Conservation (phyloP, 805 yeast genomes). For the Barnettozyma siamensis region DNA sequence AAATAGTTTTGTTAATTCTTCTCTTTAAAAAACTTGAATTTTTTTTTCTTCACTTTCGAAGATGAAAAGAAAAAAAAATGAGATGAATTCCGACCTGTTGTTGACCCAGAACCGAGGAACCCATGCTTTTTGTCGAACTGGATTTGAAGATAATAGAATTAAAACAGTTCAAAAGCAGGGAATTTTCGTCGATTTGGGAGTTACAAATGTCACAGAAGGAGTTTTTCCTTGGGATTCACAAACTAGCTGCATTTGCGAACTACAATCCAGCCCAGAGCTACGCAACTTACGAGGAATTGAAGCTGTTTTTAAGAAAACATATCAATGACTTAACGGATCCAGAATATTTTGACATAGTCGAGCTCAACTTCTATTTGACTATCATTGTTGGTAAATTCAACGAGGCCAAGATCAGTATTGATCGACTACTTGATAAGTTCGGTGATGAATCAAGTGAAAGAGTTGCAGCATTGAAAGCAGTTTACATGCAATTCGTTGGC, state of each 20-base stretch:
- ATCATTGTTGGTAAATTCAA: slow-evolving; percentile 57
- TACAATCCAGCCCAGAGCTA: slow-evolving; percentile 39
- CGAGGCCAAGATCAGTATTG: slow-evolving; percentile 65
- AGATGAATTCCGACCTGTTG: background rate
- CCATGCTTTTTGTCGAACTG: too few relatives aligned
- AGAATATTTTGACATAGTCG: slow-evolving; percentile 54
- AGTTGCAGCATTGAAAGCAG: slow-evolving; percentile 46
- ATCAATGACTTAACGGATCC: slow-evolving; percentile 26
- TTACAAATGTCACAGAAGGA: slow-evolving; percentile 30
- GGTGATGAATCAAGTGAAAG: slow-evolving; percentile 51
- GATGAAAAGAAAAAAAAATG: background rate
- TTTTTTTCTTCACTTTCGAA: background rate
- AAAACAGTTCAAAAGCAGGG: too few relatives aligned
- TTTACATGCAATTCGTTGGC: slow-evolving; percentile 51
- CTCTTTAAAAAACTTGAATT: background rate
- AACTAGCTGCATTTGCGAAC: slow-evolving; percentile 44
- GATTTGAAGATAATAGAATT: background rate
- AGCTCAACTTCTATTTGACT: slow-evolving; percentile 64
- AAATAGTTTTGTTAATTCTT: too few relatives aligned
- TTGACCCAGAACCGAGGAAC: background rate
- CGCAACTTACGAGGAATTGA: slow-evolving; percentile 35
- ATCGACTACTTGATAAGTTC: slow-evolving; percentile 62
- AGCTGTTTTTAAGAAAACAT: slow-evolving; percentile 18
- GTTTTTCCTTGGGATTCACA: slow-evolving; percentile 44
- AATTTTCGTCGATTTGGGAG: too few relatives aligned